Conservation (phyloP, 2,329 filamentous ascomycete species). For the Aspergillus sp. region DNA sequence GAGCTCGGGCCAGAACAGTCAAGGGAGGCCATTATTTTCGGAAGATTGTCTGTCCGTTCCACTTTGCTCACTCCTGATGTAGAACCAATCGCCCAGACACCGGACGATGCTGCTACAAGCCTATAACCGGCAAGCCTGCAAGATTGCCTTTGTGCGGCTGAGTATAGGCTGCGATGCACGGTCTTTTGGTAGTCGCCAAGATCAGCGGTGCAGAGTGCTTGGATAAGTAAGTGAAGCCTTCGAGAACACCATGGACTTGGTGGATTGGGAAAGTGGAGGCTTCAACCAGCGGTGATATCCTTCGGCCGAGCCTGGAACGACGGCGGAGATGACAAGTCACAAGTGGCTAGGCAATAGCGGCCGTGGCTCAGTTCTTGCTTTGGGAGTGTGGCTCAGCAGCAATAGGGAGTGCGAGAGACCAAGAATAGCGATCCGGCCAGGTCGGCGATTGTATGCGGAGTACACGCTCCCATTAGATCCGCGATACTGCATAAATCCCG, state of each 20-base stretch:
- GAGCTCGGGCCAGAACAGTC: not conserved
- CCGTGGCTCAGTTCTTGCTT: not conserved
- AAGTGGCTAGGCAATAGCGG: not conserved
- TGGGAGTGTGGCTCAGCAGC: not conserved
- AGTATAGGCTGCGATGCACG: not conserved
- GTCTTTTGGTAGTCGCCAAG: not conserved
- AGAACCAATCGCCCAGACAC: not conserved
- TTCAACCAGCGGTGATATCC: not conserved
- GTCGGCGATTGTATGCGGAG: not conserved
- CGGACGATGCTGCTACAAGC: not conserved
- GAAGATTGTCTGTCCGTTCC: not conserved
- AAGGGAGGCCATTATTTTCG: not conserved
- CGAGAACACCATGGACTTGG: not conserved
- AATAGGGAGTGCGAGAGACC: not conserved
- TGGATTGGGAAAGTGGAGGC: not conserved
- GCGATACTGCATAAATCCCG: not conserved
- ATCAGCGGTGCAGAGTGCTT: conserved; percentile 3
- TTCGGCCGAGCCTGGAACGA: not conserved
- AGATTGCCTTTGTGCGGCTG: conserved; percentile 1
- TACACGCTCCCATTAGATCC: not conserved
- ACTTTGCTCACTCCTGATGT: not conserved
- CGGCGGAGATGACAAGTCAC: not conserved
- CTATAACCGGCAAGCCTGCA: not conserved
- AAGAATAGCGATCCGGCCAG: not conserved
- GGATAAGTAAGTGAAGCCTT: conserved; percentile 4